phyloP scores from a whole-genome alignment of 805 yeast species.

The Starmera quercuum region DNA sequence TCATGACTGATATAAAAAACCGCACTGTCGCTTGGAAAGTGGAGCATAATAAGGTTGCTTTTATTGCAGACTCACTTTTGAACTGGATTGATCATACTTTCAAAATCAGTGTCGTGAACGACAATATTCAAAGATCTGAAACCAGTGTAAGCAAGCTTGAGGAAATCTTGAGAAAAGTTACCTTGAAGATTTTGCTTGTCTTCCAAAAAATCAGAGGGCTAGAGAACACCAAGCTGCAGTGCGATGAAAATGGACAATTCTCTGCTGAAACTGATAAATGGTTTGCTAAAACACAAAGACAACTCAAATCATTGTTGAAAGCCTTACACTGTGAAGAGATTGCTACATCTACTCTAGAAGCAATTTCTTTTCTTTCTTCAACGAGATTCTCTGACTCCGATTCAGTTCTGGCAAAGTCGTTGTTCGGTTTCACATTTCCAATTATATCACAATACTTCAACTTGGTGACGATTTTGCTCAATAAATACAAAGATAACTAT shows the following conservation, averaged over 20 bases:
- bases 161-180: constrained; percentile 37
- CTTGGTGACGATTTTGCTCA: constrained; percentile 36
- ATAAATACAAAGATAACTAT: constrained; percentile 42
- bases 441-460: constrained; percentile 51
- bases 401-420: constrained; percentile 34
- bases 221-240: too few species aligned
- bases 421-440: constrained; percentile 54
- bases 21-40: constrained; percentile 29
- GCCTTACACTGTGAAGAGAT: constrained; percentile 34
- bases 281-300: constrained; percentile 45
- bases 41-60: constrained; percentile 25
- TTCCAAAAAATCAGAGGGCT: constrained; percentile 51
- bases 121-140: constrained; percentile 1
- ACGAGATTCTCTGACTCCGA: constrained; percentile 31
- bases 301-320: constrained; percentile 33
- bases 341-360: constrained; percentile 23
- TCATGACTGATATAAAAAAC: constrained; percentile 17
- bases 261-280: constrained; percentile 58
- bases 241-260: constrained; percentile 21
- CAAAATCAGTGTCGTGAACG: not conserved
- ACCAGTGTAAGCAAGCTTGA: constrained; percentile 34
- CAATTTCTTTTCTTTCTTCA: constrained; percentile 26
- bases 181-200: constrained; percentile 54
- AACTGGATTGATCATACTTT: constrained; percentile 33
- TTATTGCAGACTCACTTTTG: constrained; percentile 39